Conservation (phyloP, 2,329 filamentous ascomycete species). For the Colletotrichum destructivum region DNA sequence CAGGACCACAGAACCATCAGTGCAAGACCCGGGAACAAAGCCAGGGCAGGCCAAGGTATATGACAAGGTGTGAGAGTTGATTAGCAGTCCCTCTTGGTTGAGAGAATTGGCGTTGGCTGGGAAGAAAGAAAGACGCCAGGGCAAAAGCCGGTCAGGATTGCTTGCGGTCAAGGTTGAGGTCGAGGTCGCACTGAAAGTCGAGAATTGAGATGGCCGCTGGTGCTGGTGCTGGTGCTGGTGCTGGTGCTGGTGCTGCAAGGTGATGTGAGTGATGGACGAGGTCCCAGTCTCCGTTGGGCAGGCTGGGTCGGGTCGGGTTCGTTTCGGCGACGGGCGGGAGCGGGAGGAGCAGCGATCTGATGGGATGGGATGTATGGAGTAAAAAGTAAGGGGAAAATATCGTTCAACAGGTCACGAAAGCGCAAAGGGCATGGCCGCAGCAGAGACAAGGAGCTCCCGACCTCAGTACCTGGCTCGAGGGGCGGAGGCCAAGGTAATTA, state of each 20-base stretch:
- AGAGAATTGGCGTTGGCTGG: neutral
- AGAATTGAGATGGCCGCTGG: constrained; percentile 6
- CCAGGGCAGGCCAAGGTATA: neutral
- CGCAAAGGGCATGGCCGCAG: constrained; percentile 6
- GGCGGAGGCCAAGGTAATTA: neutral
- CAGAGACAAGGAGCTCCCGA: constrained; percentile 12
- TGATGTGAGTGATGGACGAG: constrained; percentile 33
- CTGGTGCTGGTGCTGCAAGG: constrained; percentile 23
- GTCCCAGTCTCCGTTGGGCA: constrained; percentile 12
- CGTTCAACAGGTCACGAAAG: constrained; percentile 11
- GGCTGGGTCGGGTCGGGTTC: constrained; percentile 39
- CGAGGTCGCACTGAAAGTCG: constrained; percentile 15
- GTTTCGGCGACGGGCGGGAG: constrained; percentile 42
- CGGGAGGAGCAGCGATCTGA: constrained; percentile 42
- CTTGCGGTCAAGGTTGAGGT: constrained; percentile 13
- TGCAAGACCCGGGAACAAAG: neutral
- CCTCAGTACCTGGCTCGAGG: constrained; percentile 9
- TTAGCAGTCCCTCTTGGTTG: neutral
- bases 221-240: constrained; percentile 9
- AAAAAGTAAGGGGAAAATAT: constrained; percentile 14
- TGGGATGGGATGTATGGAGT: constrained; percentile 37
- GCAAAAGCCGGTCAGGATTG: neutral
- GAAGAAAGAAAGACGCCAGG: neutral
- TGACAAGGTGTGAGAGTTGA: neutral
- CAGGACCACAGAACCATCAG: neutral